Base-by-base conservation (phyloP, 768 basidiomycete genomes). In the Hydnum rufescens region DNA sequence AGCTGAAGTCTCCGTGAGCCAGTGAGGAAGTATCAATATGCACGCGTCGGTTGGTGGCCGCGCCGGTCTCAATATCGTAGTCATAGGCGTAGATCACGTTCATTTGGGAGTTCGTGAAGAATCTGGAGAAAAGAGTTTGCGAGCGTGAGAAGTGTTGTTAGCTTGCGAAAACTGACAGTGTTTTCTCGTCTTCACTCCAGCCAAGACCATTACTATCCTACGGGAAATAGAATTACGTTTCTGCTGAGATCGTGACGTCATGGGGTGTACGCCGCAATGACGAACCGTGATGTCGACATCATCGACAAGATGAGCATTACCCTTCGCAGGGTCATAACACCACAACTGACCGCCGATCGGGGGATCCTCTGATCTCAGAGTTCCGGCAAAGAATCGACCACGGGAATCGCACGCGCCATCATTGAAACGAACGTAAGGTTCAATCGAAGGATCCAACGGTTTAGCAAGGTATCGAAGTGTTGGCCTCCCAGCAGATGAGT, bases 31-130 rank as follows among this genome's bases (percentile, higher is more conserved):
- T 74, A 58, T 82, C 74, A 44, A 79, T 66, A 50, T 74, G 73
- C 6, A 75, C 58, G 6, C 78, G 70, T 52, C 74, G 71, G 59
- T 78, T 76, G 42, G 69, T 67, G 34, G 79, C 58, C 13, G 66
- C 64, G n/a, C 78, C 80, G 46, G 73, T 66, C 19, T 72, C 61
- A 49, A 64, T 56, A 55, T 69, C 66, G 58, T 80, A 82, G 60
- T 79, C 76, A 59, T 78, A 80, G 22, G 74, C 75, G 56, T 77
- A 75, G 56, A 82, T 82, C 57, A 69, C 67, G 64, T 80, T 78
- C n/a, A 64, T 65, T 52, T 74, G 63, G 1, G 78, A 81, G 62
- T 82, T 77, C 52, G 79, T 80, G 61, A 80, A 80, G 64, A 79
- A 80, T 62, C 79, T 80, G 57, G n/a, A 28, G 43, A 59, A 50